A percentile compares a stretch with the other conserved stretches of the same genome.
phyloP scores from a whole-genome alignment of 352 stramenopile species.

The Pythium apleroticum region DNA sequence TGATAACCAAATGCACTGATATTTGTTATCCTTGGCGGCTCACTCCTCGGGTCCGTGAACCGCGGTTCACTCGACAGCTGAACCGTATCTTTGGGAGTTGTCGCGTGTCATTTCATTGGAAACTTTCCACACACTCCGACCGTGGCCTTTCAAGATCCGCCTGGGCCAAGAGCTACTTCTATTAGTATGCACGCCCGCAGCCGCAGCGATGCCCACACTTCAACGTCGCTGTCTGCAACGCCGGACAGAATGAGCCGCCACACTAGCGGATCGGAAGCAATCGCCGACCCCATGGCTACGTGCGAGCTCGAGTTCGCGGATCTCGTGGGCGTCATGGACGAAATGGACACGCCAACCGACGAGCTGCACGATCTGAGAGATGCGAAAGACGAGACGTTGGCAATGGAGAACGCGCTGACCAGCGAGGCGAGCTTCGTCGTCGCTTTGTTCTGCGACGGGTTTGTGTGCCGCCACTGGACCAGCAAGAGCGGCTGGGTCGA shows the following conservation, averaged over 20 bases:
- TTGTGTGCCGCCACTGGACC: slow-evolving; percentile 67
- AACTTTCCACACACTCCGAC: slow-evolving; percentile 25
- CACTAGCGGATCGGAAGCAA: neutral
- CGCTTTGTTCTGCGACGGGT: slow-evolving; percentile 62
- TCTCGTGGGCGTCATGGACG: slow-evolving; percentile 22
- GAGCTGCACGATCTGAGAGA: neutral
- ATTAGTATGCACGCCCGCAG: slow-evolving; percentile 1
- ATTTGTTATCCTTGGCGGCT: slow-evolving; percentile 6
- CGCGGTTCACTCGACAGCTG: slow-evolving; percentile 12
- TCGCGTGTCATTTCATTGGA: slow-evolving; percentile 25
- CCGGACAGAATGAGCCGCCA: neutral
- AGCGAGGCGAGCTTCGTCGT: slow-evolving; percentile 36
- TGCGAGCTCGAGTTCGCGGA: slow-evolving; percentile 19
- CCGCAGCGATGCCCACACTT: slow-evolving; percentile 3
- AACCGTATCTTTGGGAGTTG: slow-evolving; percentile 23
- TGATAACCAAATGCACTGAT: neutral
- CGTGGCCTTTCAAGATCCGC: slow-evolving; percentile 33
- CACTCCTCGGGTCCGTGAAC: slow-evolving; percentile 7
- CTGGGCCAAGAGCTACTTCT: neutral
- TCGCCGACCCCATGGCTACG: neutral
- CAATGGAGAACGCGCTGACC: neutral
- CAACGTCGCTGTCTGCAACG: slow-evolving; percentile 5
- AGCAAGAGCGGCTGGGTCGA: slow-evolving; percentile 52
- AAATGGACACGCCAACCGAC: neutral
- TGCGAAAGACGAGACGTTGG: neutral